Evolutionary conservation across 2,329 filamentous ascomycete genomes (phyloP), one percentile per base, ranked within the genome.

Genomic region (Fusarium sp.): DNA sequence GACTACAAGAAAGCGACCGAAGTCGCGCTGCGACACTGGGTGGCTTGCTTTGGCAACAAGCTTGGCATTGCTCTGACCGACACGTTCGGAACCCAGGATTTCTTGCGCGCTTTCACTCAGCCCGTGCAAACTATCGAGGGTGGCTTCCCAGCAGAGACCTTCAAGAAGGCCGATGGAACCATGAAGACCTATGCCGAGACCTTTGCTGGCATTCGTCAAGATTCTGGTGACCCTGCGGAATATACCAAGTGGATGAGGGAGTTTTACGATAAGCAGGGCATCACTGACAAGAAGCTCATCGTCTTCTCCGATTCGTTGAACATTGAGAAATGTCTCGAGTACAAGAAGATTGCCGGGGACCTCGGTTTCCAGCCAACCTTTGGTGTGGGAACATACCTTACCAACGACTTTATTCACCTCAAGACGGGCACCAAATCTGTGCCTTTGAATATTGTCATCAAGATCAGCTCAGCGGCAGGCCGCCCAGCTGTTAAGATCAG

Each of bases 371-470:
- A 90, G 63, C 92, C 95, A 15, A 92, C 92, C 0, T 99, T 99
- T 81, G 96, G 96, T 64, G 92, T 99, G 2, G 96, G 96, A 7
- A 99, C 96, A 0, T 98, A 93, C 80, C 86, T 99, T 74, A 99
- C 96, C 6, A 98, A 99, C 76, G 96, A 99, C 79, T 99, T 96
- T 78, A 83, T 82, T n/a, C 88, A 92, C 69, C 82, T 87, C 64
- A 89, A 85, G 35, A 92, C 90, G 2, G 90, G 91, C 38, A 89
- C 89, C 72, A 98, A 98, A 81, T 98, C 94, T 1, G 89, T 90
- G 18, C 96, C 96, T 0, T 83, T 99, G 56, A 99, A 99, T 76
- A 99, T 99, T 74, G 96, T 99, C 72, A 98, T 99, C 82, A 99
- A 99, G 82, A 86, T 99, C 64, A 93, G 93, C 66, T 94, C 93